Evolutionary conservation across 192 early-diverging fungal species (phyloP), one percentile per base, ranked within the genome.

Genomic region (Coemansia sp.): DNA sequence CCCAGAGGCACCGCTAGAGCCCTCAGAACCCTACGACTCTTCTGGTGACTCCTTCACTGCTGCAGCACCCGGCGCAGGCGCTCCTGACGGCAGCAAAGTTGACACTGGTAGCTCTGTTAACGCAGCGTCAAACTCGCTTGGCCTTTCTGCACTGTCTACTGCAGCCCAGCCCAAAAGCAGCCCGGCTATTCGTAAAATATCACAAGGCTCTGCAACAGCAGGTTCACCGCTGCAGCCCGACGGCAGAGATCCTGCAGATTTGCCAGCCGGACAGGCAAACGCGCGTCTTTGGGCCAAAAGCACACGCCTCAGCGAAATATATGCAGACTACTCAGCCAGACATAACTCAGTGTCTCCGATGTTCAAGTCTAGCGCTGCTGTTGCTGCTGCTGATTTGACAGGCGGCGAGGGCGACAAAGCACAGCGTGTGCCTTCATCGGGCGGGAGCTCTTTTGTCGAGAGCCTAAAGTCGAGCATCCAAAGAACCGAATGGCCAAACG

Each of bases 251-350:
- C 20, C 61, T 49, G 30, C 20, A 26, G 61, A 46, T 9, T 9
- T 34, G 46, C 56, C 55, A 45, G 3, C 42, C 40, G 16, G 63
- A 57, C 51, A 57, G 37, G 15, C 58, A 28, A 74, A 58, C 30
- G 30, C 63, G 31, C 70, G 74, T 16, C 79, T 70, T 2, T 81
- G 79, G 79, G 74, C 64, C 33, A 82, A 82, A 43, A 82, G 81
- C 68, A 82, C 81, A 23, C 71, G 81, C 7, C 63, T 82, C 37
- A 82, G 81, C 75, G 81, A 82, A 34, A 82, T 82, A 45, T 82
- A 82, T 35, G 81, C 74, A 10, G 75, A 82, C 72, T 82, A 82
- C 52, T 78, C 81, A 16, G 81, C 75, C 37, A 61, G 79, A n/a
- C 79, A 81, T 64, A 81, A 81, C 59, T 74, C 71, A 5, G 67